These are phyloP conservation scores for Cordyceps cateniannulata DNA, from an alignment of 2,329 filamentous ascomycete genomes.

Conservation along the genomic window DNA sequence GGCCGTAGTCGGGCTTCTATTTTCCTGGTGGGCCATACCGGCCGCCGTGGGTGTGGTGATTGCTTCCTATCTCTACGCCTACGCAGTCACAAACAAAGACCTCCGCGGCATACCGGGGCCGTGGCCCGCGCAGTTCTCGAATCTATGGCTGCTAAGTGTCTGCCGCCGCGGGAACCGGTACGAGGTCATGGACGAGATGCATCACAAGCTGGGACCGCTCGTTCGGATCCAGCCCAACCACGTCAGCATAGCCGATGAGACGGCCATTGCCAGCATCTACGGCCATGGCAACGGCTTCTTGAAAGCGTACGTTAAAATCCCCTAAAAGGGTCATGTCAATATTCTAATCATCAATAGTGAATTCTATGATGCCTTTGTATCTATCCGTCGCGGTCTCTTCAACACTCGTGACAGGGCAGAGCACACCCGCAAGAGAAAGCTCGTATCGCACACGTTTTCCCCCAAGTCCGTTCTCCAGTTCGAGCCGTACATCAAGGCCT, in stretches of 20 bases:
- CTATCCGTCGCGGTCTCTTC: slow-evolving; percentile 78
- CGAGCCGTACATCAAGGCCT: slow-evolving; percentile 80
- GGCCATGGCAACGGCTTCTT: slow-evolving; percentile 73
- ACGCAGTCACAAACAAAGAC: slow-evolving; percentile 46
- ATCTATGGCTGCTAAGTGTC: slow-evolving; percentile 71
- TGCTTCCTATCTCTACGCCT: slow-evolving; percentile 52
- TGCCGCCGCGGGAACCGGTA: slow-evolving; percentile 61
- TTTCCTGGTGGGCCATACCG: slow-evolving; percentile 42
- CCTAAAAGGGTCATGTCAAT: accelerated
- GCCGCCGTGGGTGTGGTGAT: slow-evolving; percentile 41
- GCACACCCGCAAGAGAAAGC: slow-evolving; percentile 84
- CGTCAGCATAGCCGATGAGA: slow-evolving; percentile 71
- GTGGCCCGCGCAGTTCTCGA: slow-evolving; percentile 60
- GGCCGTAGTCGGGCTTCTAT: slow-evolving; percentile 23
- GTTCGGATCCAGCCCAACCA: slow-evolving; percentile 82
- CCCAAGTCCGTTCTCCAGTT: slow-evolving; percentile 76
- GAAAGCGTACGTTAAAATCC: slow-evolving; percentile 48
- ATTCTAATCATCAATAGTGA: slow-evolving; percentile 43
- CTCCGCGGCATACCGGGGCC: slow-evolving; percentile 55
- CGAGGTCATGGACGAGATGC: slow-evolving; percentile 59
- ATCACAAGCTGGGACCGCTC: slow-evolving; percentile 71
- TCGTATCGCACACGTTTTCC: slow-evolving; percentile 80
- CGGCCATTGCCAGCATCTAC: slow-evolving; percentile 71
- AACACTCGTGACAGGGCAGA: slow-evolving; percentile 78
- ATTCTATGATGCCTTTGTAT: slow-evolving; percentile 89